phyloP scores from a whole-genome alignment of 768 basidiomycete genomes.

The Hericium rajendrae region DNA sequence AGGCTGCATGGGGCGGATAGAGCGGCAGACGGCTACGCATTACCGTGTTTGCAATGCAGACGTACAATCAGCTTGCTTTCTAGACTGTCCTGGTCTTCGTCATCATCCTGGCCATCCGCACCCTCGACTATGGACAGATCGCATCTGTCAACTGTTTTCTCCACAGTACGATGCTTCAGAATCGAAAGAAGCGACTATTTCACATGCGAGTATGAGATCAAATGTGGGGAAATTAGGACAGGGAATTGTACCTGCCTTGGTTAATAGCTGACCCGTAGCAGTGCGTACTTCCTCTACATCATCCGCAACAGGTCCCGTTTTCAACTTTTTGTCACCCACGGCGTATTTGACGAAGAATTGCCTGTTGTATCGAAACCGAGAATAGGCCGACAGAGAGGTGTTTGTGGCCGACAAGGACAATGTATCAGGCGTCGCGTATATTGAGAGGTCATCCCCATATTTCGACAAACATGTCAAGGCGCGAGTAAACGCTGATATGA shows the following conservation, averaged over 20 bases:
- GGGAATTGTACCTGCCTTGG: slow-evolving; percentile 40
- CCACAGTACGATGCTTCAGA: slow-evolving; percentile 61
- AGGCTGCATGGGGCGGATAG: background rate
- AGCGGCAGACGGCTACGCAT: slow-evolving; percentile 10
- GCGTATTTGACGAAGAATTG: slow-evolving; percentile 65
- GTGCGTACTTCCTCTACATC: slow-evolving; percentile 28
- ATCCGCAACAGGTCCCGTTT: slow-evolving; percentile 14
- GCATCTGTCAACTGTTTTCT: slow-evolving; percentile 70
- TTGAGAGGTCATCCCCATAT: slow-evolving; percentile 73
- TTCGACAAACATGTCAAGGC: slow-evolving; percentile 68
- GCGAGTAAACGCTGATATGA: slow-evolving; percentile 47
- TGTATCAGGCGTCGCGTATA: slow-evolving; percentile 52
- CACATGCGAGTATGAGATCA: background rate
- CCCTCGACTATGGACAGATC: slow-evolving; percentile 61
- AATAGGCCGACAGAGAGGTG: slow-evolving; percentile 74
- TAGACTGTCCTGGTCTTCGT: slow-evolving; percentile 46
- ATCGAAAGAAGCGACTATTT: slow-evolving; percentile 57
- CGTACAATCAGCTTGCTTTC: slow-evolving; percentile 67
- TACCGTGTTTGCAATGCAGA: slow-evolving; percentile 79
- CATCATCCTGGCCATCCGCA: slow-evolving; percentile 27
- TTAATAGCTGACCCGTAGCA: slow-evolving; percentile 57
- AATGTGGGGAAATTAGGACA: background rate
- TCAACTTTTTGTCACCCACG: slow-evolving; percentile 22
- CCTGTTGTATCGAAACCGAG: slow-evolving; percentile 60
- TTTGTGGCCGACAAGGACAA: slow-evolving; percentile 68